Conservation (phyloP, 371 early-diverging fungal genomes). For the Mucor ambiguus region DNA sequence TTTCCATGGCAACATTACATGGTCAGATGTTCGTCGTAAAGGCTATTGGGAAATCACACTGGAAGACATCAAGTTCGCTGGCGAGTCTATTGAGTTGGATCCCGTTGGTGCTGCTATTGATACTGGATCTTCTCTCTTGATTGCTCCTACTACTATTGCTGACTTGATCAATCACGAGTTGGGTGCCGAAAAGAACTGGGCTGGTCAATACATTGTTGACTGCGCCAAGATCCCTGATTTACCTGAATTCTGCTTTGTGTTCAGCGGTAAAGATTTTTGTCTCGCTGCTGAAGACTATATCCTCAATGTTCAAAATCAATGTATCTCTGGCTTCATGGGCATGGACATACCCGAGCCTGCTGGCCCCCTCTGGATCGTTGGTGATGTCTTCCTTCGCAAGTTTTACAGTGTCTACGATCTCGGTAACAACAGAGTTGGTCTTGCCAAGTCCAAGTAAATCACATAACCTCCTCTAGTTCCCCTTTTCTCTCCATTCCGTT, state of each 20-base stretch:
- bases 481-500: neutral
- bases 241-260: conserved; percentile 79
- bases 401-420: conserved; percentile 91
- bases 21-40: conserved; percentile 85
- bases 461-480: neutral
- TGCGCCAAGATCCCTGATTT: conserved; percentile 67
- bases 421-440: conserved; percentile 86
- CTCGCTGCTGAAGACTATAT: conserved; percentile 71
- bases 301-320: conserved; percentile 79
- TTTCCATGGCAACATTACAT: conserved; percentile 75
- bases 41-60: conserved; percentile 96
- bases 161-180: conserved; percentile 84
- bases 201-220: conserved; percentile 88
- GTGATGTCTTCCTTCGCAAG: conserved; percentile 92
- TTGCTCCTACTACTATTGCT: conserved; percentile 77
- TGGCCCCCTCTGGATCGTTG: conserved; percentile 66
- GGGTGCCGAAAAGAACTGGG: conserved; percentile 91
- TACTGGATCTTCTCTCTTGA: conserved; percentile 85
- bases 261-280: conserved; percentile 72
- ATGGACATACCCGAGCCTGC: conserved; percentile 80
- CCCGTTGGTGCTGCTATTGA: conserved; percentile 79
- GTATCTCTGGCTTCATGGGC: conserved; percentile 94
- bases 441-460: conserved; percentile 45
- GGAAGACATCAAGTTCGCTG: conserved; percentile 73
- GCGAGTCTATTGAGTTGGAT: conserved; percentile 58